A percentile compares a stretch with the other conserved stretches of the same genome.
Conservation (phyloP, 1,139 yeast species). For the Debaryomyces robertsiae region DNA sequence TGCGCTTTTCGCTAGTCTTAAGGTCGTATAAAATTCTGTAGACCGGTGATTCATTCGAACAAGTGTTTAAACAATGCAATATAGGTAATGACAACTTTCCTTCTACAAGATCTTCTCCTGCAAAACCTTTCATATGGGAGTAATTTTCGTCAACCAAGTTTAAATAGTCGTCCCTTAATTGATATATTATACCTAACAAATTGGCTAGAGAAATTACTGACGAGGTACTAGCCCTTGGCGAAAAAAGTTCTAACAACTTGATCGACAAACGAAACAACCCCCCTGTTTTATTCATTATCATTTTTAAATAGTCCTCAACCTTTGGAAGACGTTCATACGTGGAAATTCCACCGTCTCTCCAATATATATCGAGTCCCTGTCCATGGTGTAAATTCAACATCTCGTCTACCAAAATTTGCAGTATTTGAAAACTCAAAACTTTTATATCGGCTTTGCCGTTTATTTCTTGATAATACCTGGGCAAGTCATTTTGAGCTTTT, state of each 20-base stretch:
- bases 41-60: conserved; percentile 25
- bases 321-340: conserved; percentile 53
- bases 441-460: conserved; percentile 6
- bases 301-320: conserved; percentile 66
- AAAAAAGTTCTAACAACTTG: conserved; percentile 53
- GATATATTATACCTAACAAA: conserved; percentile 78
- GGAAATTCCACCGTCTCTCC: conserved; percentile 61
- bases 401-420: conserved; percentile 59
- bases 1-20: conserved; percentile 22
- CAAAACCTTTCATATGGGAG: conserved; percentile 65
- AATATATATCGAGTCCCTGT: conserved; percentile 83
- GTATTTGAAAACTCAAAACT: conserved; percentile 13
- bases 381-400: conserved; percentile 82
- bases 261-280: conserved; percentile 80
- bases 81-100: conserved; percentile 89
- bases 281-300: conserved; percentile 90
- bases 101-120: conserved; percentile 84
- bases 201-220: conserved; percentile 65
- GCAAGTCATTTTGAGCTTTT: conserved; percentile 37
- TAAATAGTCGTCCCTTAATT: conserved; percentile 78
- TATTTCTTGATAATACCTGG: conserved; percentile 15
- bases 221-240: conserved; percentile 14
- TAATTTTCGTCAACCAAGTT: conserved; percentile 60
- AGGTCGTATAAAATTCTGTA: conserved; percentile 24
- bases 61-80: conserved; percentile 51